Conservation (phyloP, 352 stramenopile genomes). For the Globisporangium barbulae region DNA sequence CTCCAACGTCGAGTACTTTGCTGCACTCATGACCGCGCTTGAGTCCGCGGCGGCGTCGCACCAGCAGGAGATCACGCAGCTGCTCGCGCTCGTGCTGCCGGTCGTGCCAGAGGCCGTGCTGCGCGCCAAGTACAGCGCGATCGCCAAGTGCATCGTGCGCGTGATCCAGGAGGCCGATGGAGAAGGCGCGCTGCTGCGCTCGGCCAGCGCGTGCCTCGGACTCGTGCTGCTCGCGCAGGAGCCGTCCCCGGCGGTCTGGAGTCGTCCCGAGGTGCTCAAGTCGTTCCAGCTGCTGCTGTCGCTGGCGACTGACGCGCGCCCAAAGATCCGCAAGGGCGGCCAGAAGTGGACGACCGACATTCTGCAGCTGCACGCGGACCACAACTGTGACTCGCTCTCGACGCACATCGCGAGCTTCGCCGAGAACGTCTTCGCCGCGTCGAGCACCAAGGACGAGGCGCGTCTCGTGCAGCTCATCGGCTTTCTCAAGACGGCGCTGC, state of each 20-base stretch:
- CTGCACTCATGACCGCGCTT: constrained; percentile 83
- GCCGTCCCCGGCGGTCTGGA: constrained; percentile 54
- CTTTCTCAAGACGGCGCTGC: constrained; percentile 76
- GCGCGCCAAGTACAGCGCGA: constrained; percentile 72
- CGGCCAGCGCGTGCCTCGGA: constrained; percentile 57
- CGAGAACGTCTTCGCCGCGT: constrained; percentile 73
- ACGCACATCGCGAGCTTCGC: constrained; percentile 87
- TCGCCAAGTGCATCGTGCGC: constrained; percentile 64
- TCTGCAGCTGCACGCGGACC: constrained; percentile 62
- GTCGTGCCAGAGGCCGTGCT: constrained; percentile 70
- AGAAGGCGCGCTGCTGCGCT: constrained; percentile 61
- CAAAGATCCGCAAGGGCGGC: constrained; percentile 81
- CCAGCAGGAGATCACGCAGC: constrained; percentile 70
- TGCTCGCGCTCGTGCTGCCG: constrained; percentile 76
- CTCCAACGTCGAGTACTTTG: constrained; percentile 86
- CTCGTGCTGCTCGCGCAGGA: constrained; percentile 72
- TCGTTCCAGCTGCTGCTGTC: constrained; percentile 79
- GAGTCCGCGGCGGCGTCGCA: constrained; percentile 70
- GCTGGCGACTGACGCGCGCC: constrained; percentile 71
- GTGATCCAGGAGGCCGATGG: constrained; percentile 68
- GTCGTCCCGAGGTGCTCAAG: constrained; percentile 61
- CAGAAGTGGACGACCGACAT: constrained; percentile 76
- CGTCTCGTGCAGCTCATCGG: constrained; percentile 73
- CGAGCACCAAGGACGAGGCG: constrained; percentile 68
- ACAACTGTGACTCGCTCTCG: constrained; percentile 74